These are phyloP conservation scores for Colletotrichum scovillei DNA, from an alignment of 2,329 filamentous ascomycete genomes.

Conservation along the genomic window DNA sequence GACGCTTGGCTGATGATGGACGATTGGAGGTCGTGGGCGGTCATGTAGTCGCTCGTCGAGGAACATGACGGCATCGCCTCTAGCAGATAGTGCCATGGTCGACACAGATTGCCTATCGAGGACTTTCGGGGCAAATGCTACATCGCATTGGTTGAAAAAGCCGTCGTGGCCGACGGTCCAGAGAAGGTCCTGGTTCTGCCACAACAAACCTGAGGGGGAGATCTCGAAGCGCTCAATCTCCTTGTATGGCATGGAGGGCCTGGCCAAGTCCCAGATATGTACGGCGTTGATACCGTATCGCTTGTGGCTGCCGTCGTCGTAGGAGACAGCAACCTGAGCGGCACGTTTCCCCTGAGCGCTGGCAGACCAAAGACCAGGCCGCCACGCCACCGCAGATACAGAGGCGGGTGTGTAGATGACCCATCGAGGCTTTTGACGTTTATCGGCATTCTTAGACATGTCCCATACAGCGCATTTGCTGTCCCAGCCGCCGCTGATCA, in stretches of 20 bases:
- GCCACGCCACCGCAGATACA: conserved; percentile 70
- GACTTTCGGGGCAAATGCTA: conserved; percentile 71
- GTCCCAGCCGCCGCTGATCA: conserved; percentile 73
- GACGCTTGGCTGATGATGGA: conserved; percentile 47
- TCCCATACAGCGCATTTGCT: conserved; percentile 75
- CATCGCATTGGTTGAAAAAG: conserved; percentile 72
- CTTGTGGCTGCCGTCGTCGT: conserved; percentile 66
- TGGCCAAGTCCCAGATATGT: conserved; percentile 76
- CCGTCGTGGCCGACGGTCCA: conserved; percentile 75
- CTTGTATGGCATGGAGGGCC: conserved; percentile 75
- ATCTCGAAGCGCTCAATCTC: conserved; percentile 70
- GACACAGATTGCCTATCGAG: conserved; percentile 73
- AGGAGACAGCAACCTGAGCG: conserved; percentile 71
- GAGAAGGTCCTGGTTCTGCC: conserved; percentile 73
- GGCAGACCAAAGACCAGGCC: conserved; percentile 74
- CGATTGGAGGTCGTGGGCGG: conserved; percentile 53
- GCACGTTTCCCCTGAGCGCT: conserved; percentile 69
- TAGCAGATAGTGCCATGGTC: conserved; percentile 69
- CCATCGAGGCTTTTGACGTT: conserved; percentile 73
- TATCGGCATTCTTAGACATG: conserved; percentile 68
- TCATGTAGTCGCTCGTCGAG: conserved; percentile 67
- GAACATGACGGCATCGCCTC: conserved; percentile 70
- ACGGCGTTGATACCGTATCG: conserved; percentile 68
- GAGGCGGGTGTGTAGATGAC: conserved; percentile 71
- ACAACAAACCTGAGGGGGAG: conserved; percentile 68